Conservation (phyloP, 2,329 filamentous ascomycete genomes). For the Phyllosticta ampelicida region DNA sequence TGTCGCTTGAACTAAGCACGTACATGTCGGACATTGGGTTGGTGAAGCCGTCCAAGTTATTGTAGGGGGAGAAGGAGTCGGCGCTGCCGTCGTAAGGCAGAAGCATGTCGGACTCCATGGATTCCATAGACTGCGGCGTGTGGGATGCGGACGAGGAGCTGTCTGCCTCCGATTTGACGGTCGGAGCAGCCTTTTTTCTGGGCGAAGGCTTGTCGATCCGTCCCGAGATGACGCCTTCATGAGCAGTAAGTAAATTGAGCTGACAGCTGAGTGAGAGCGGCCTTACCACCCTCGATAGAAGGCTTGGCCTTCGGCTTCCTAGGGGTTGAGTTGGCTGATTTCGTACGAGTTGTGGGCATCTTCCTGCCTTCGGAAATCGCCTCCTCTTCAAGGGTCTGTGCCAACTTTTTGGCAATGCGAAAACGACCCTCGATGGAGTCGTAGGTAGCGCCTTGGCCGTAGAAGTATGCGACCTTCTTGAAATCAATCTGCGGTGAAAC, state of each 20-base stretch:
- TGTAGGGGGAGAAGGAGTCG: neutral
- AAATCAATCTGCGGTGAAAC: constrained; percentile 33
- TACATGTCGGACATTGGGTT: neutral
- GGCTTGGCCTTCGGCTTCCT: constrained; percentile 14
- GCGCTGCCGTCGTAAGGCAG: too few relatives aligned
- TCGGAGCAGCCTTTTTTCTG: constrained; percentile 2
- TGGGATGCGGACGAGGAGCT: neutral
- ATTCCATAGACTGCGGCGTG: neutral
- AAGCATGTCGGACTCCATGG: neutral
- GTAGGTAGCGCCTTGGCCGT: constrained; percentile 37
- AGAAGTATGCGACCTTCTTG: constrained; percentile 33
- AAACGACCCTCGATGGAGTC: constrained; percentile 38
- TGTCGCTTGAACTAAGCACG: neutral
- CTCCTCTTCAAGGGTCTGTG: constrained; percentile 25
- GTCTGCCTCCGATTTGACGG: constrained; percentile 5
- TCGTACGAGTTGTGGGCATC: constrained; percentile 9
- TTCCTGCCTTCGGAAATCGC: constrained; percentile 11
- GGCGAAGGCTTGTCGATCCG: constrained; percentile 1
- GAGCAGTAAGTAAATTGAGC: neutral
- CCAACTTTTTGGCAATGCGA: constrained; percentile 33
- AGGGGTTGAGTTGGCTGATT: constrained; percentile 10
- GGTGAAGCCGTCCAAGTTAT: neutral
- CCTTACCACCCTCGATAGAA: neutral
- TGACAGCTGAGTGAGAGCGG: neutral
- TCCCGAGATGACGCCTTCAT: neutral